Conservation (phyloP, 306 rosid genomes). For the Betula pendula region DNA sequence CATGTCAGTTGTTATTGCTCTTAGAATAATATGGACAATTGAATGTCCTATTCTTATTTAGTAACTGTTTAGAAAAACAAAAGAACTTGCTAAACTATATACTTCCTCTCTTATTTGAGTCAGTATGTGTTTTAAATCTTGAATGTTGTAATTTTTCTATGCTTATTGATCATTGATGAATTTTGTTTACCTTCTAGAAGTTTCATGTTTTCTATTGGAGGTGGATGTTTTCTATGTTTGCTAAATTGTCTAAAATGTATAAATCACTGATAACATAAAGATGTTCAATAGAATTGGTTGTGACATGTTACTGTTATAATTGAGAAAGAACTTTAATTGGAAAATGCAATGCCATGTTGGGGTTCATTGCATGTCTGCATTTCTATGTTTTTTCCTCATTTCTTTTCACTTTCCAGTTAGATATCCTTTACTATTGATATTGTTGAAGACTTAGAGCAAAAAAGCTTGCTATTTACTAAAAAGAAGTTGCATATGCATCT, state of each 20-base stretch:
- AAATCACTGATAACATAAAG: neutral
- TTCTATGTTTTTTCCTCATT: slow-evolving; percentile 15
- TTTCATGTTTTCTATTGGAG: slow-evolving; percentile 45
- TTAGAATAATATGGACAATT: neutral
- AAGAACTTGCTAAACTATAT: neutral
- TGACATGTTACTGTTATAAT: slow-evolving; percentile 9
- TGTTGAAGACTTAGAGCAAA: neutral
- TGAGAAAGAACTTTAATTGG: slow-evolving; percentile 11
- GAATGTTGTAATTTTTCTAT: too few species aligned
- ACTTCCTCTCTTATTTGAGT: neutral
- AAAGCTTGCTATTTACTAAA: neutral
- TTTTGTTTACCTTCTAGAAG: slow-evolving; percentile 14
- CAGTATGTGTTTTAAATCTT: too few species aligned
- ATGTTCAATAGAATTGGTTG: slow-evolving; percentile 12
- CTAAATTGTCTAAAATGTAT: slow-evolving; percentile 12
- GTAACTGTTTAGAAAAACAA: neutral
- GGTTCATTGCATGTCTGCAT: neutral
- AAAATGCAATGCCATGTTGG: slow-evolving; percentile 7
- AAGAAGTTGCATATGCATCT: neutral
- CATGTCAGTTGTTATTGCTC: neutral
- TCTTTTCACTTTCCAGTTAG: slow-evolving; percentile 10
- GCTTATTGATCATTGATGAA: neutral
- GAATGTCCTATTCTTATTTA: neutral
- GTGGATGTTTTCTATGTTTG: slow-evolving; percentile 62
- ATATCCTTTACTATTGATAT: neutral